Percentiles rank a stretch among this genome's conserved stretches.
These are phyloP conservation scores for Conticribra weissflogii DNA, from an alignment of 108 stramenopile species.

Conservation along the genomic window DNA sequence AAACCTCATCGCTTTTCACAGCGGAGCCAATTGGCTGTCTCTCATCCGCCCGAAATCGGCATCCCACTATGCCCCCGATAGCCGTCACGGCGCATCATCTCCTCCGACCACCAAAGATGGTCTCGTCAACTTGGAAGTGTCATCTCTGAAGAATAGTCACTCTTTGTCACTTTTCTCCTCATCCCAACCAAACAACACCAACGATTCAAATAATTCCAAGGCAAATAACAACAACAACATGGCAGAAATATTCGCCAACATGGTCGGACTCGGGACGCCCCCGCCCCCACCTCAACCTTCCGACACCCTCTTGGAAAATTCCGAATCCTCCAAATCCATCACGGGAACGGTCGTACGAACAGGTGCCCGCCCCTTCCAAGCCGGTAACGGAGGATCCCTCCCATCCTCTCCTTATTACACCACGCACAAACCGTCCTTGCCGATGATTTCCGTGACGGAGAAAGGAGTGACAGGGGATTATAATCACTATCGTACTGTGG, in stretches of 20 bases:
- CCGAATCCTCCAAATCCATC: neutral
- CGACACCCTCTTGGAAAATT: no score
- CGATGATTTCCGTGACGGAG: constrained; percentile 21
- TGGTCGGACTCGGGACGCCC: no score
- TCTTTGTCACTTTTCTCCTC: no score
- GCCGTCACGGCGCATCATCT: no score
- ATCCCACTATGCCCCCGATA: no score
- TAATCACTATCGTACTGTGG: constrained; percentile 65
- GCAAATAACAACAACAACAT: no score
- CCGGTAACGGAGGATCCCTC: constrained; percentile 12
- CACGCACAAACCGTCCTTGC: constrained; percentile 48
- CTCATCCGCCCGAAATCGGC: neutral
- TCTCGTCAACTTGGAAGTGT: no score
- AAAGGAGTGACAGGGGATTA: constrained; percentile 56
- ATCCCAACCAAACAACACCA: no score
- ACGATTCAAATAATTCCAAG: no score
- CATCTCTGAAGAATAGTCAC: no score
- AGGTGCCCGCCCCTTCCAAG: constrained; percentile 44
- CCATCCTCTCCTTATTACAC: constrained; percentile 59
- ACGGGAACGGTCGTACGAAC: constrained; percentile 41
- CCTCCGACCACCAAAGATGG: no score
- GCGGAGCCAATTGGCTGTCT: neutral
- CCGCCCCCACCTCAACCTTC: no score
- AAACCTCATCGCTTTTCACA: constrained; percentile 6
- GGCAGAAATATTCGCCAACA: neutral